phyloP scores from a whole-genome alignment of 495 filamentous ascomycete genomes.

The Aeminium ludgeri region DNA sequence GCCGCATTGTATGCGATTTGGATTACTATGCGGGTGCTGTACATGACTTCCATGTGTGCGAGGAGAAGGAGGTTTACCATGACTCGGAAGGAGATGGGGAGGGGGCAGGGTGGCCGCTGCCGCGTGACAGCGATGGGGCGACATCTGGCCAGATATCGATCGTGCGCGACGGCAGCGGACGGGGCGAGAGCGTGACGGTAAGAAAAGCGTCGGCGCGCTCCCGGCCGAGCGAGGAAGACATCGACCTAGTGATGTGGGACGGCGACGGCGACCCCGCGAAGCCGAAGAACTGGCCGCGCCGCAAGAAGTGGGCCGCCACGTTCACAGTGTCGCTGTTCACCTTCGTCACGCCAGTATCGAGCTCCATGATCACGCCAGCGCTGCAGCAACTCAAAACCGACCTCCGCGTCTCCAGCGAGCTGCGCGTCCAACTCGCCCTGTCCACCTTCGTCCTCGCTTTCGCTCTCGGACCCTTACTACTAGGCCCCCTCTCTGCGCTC shows the following conservation, averaged over 20 bases:
- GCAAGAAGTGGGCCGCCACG: constrained; percentile 51
- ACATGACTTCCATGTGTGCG: constrained; percentile 14
- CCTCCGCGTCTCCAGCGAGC: constrained; percentile 39
- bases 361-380: constrained; percentile 58
- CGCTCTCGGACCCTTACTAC: constrained; percentile 36
- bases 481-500: constrained; percentile 26
- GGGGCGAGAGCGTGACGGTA: too few species aligned
- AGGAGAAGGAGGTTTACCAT: constrained; percentile 10
- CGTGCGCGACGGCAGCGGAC: constrained; percentile 7
- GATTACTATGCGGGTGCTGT: constrained; percentile 15
- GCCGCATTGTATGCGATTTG: constrained; percentile 15
- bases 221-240: constrained; percentile 15
- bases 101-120: constrained; percentile 12
- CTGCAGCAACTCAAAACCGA: constrained; percentile 39
- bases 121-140: constrained; percentile 7
- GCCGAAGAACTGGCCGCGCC: constrained; percentile 27
- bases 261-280: constrained; percentile 25
- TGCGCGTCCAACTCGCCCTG: constrained; percentile 42
- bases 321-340: constrained; percentile 33
- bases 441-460: constrained; percentile 66
- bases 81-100: constrained; percentile 12
- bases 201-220: constrained; percentile 6
- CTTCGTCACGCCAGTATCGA: constrained; percentile 56
- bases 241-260: constrained; percentile 25
- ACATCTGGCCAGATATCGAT: constrained; percentile 15